Evolutionary conservation across 345 rosid genomes (phyloP).

Genomic region (Heritiera fomes): DNA sequence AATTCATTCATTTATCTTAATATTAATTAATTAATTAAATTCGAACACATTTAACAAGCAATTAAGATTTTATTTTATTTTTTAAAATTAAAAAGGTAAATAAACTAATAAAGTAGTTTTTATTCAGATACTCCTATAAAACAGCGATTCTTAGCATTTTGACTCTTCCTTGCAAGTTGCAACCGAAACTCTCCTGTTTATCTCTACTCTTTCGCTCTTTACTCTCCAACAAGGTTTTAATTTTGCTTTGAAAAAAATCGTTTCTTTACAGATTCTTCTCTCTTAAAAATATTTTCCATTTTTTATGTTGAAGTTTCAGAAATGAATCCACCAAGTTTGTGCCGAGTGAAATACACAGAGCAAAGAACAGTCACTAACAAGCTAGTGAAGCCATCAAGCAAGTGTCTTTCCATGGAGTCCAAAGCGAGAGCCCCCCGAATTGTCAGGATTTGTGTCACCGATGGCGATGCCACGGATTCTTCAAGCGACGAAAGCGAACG

Average conservation of each 20-base stretch:
- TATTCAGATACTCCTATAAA: slow-evolving; percentile 48
- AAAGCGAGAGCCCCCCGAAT: slow-evolving; percentile 30
- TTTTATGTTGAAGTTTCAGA: slow-evolving; percentile 7
- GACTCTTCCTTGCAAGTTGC: slow-evolving; percentile 37
- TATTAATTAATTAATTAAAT: not conserved
- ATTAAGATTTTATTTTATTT: not conserved
- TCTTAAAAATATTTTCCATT: not conserved
- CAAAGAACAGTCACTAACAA: slow-evolving; percentile 42
- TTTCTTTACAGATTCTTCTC: not conserved
- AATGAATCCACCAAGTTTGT: slow-evolving; percentile 22
- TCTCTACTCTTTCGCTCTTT: not conserved
- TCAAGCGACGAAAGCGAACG: slow-evolving; percentile 55
- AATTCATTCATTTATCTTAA: not conserved
- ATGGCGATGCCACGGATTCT: slow-evolving; percentile 71
- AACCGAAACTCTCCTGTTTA: slow-evolving; percentile 27
- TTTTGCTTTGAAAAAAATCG: not conserved
- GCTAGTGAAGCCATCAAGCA: slow-evolving; percentile 21
- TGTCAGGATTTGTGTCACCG: slow-evolving; percentile 56
- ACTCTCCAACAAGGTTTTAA: not conserved
- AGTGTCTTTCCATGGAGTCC: slow-evolving; percentile 9
- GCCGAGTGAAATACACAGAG: slow-evolving; percentile 41
- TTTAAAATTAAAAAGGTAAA: not conserved
- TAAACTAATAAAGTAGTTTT: slow-evolving; percentile 9
- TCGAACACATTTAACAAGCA: not conserved
- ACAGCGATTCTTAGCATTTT: slow-evolving; percentile 42